Conservation (phyloP, 768 basidiomycete genomes). For the Leccinum variicolor region DNA sequence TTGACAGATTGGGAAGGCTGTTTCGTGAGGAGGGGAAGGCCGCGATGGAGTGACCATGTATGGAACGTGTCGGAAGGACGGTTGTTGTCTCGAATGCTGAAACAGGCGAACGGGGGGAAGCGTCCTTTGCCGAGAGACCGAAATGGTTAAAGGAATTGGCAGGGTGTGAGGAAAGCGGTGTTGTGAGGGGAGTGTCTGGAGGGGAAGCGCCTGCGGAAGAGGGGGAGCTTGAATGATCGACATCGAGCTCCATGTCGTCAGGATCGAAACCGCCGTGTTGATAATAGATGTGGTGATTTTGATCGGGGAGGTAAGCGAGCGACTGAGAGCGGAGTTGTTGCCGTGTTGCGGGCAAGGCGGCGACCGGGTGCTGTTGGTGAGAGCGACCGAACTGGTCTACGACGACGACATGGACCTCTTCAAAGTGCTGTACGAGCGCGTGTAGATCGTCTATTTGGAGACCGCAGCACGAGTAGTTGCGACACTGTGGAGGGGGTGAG, state of each 20-base stretch:
- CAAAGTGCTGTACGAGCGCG: slow-evolving; percentile 88
- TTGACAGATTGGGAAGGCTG: slow-evolving; percentile 27
- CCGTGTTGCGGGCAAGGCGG: slow-evolving; percentile 33
- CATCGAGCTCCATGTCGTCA: slow-evolving; percentile 80
- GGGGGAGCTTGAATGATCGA: slow-evolving; percentile 56
- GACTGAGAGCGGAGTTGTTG: slow-evolving; percentile 33
- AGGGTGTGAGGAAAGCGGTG: slow-evolving; percentile 37
- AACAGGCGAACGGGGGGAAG: slow-evolving; percentile 33
- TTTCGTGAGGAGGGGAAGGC: slow-evolving; percentile 30
- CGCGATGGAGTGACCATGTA: slow-evolving; percentile 37
- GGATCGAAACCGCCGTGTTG: slow-evolving; percentile 53
- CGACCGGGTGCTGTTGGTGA: slow-evolving; percentile 29
- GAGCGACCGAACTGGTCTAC: slow-evolving; percentile 42
- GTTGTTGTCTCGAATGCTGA: slow-evolving; percentile 52
- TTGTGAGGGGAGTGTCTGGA: slow-evolving; percentile 43
- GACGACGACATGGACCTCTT: slow-evolving; percentile 84
- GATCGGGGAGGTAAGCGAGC: slow-evolving; percentile 27
- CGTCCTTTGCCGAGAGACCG: slow-evolving; percentile 27
- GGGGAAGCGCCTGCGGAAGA: slow-evolving; percentile 39
- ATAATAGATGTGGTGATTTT: slow-evolving; percentile 27
- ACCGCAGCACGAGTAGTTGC: slow-evolving; percentile 90
- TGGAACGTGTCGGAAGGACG: slow-evolving; percentile 47
- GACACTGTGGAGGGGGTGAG: slow-evolving; percentile 46
- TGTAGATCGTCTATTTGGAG: slow-evolving; percentile 71
- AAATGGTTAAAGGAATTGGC: slow-evolving; percentile 31